Conservation (phyloP, 768 basidiomycete genomes). For the Lactarius pseudohatsudake region DNA sequence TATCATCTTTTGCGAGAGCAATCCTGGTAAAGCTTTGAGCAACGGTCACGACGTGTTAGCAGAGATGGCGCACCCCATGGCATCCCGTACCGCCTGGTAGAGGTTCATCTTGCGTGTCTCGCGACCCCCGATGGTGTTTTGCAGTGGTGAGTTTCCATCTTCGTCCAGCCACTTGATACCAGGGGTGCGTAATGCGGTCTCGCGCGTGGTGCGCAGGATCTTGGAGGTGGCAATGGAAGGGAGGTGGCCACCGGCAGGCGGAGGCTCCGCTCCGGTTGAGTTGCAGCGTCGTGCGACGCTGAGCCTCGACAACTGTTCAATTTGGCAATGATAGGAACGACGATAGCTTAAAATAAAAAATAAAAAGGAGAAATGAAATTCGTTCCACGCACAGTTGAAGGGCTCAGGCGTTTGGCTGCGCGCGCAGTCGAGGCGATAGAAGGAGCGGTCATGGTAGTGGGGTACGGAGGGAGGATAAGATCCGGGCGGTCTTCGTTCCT, state of each 20-base stretch:
- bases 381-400: conserved; percentile 15
- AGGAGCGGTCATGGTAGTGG: conserved; percentile 31
- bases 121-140: conserved; percentile 62
- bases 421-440: conserved; percentile 27
- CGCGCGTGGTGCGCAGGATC: conserved; percentile 62
- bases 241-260: conserved; percentile 78
- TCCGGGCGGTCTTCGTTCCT: conserved; percentile 26
- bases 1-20: conserved; percentile 81
- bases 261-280: conserved; percentile 52
- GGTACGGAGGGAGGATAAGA: conserved; percentile 31
- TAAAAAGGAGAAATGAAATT: background rate
- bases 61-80: conserved; percentile 61
- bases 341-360: conserved; percentile 6
- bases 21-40: conserved; percentile 47
- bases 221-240: conserved; percentile 70
- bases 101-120: conserved; percentile 95
- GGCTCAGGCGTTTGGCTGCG: conserved; percentile 24
- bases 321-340: background rate
- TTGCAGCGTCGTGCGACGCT: conserved; percentile 22
- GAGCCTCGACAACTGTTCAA: conserved; percentile 12
- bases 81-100: conserved; percentile 91
- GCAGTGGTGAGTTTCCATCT: conserved; percentile 44
- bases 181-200: conserved; percentile 68
- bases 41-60: conserved; percentile 10
- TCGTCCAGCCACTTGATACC: conserved; percentile 73